phyloP scores from a whole-genome alignment of 192 early-diverging fungal genomes.

The Entrophospora sp. region DNA sequence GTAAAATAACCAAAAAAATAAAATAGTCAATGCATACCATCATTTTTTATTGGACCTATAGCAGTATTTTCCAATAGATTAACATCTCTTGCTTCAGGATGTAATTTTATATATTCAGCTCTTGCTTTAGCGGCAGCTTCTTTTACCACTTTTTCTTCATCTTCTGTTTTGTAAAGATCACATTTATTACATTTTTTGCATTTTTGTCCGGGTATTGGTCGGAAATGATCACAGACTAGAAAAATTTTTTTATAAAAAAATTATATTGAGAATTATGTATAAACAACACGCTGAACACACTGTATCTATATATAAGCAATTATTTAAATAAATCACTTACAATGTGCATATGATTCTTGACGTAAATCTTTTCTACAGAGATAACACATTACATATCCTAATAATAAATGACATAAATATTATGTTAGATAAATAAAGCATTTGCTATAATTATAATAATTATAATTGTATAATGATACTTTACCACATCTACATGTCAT shows the following conservation, averaged over 20 bases:
- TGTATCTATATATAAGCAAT: background rate
- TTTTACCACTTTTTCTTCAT: conserved; percentile 36
- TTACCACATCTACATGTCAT: conserved; percentile 51
- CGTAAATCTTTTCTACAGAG: conserved; percentile 51
- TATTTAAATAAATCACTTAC: background rate
- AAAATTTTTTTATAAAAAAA: too few relatives aligned
- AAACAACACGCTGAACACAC: too few relatives aligned
- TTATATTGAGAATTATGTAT: too few relatives aligned
- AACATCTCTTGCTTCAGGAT: conserved; percentile 22
- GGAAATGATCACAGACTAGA: conserved; percentile 53
- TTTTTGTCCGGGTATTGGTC: conserved; percentile 35
- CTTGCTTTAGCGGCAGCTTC: conserved; percentile 36
- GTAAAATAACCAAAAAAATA: background rate
- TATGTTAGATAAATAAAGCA: background rate
- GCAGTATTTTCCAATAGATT: conserved; percentile 16
- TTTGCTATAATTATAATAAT: background rate
- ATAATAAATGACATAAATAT: background rate
- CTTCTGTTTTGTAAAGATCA: conserved; percentile 47
- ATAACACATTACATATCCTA: conserved; percentile 53
- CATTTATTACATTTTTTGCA: conserved; percentile 46
- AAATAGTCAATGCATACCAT: background rate
- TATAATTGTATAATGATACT: background rate
- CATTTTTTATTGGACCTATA: conserved; percentile 13
- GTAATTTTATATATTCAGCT: conserved; percentile 31
- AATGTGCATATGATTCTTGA: conserved; percentile 46